Percentiles rank a stretch among this genome's conserved stretches.
Conservation (phyloP, 305 asterid genomes). For the Fraxinus dipetala region DNA sequence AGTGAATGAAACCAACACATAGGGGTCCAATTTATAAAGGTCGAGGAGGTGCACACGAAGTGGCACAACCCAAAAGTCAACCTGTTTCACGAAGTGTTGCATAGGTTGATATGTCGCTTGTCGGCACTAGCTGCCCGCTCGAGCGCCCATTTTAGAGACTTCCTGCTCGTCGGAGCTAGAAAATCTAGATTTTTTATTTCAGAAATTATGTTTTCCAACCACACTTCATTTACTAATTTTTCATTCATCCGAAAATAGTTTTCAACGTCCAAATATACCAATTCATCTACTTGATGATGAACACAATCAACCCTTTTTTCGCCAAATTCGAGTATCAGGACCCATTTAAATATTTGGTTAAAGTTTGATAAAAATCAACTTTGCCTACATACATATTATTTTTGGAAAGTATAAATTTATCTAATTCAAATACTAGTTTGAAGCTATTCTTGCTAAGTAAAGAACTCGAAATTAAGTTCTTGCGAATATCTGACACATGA, state of each 20-base stretch:
- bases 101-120: neutral
- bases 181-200: too few relatives aligned
- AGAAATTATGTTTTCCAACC: neutral
- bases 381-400: neutral
- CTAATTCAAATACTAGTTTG: neutral
- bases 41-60: neutral
- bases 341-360: neutral
- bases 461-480: neutral
- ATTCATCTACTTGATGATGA: neutral
- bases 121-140: neutral
- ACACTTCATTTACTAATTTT: neutral
- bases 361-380: too few relatives aligned
- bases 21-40: neutral
- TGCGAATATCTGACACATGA: neutral
- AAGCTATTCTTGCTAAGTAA: neutral
- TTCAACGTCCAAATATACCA: neutral
- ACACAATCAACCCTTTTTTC: neutral
- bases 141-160: neutral
- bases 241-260: neutral
- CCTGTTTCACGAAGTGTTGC: neutral
- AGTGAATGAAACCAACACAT: neutral
- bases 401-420: neutral
- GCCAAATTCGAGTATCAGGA: neutral
- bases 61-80: neutral
- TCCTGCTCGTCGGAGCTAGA: neutral